A percentile compares a stretch with the other conserved stretches of the same genome.
phyloP scores from a whole-genome alignment of 495 filamentous ascomycete genomes.

The Daldinia loculata region DNA sequence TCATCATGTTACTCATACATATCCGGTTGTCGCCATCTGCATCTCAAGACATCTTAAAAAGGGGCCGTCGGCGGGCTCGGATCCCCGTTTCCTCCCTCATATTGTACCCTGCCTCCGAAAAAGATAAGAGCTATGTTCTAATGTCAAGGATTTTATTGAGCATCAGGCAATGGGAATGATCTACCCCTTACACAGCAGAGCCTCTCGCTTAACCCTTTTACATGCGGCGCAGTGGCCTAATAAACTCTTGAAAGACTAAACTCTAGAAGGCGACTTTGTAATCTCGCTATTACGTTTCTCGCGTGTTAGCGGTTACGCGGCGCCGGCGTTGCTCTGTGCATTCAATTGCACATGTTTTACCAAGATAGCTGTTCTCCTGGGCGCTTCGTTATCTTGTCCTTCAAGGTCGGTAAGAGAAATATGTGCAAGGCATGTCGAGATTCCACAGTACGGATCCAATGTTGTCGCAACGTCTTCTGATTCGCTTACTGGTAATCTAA shows the following conservation, averaged over 20 bases:
- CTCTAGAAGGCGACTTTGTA: not conserved
- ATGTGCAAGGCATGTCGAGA: slow-evolving; percentile 3
- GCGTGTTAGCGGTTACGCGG: slow-evolving; percentile 25
- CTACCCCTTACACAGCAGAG: slow-evolving; percentile 18
- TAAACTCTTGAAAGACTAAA: not conserved
- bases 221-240: not conserved
- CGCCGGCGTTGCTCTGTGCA: slow-evolving; percentile 17
- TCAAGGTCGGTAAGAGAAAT: slow-evolving; percentile 15
- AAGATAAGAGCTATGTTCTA: not conserved
- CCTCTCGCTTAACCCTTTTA: slow-evolving; percentile 7
- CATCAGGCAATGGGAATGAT: not conserved
- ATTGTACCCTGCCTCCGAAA: not conserved
- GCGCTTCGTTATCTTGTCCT: slow-evolving; percentile 36
- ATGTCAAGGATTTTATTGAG: not conserved
- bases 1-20: slow-evolving; percentile 32
- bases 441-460: slow-evolving; percentile 16
- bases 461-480: slow-evolving; percentile 20
- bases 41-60: slow-evolving; percentile 8
- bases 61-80: slow-evolving; percentile 10
- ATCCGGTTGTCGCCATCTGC: slow-evolving; percentile 25
- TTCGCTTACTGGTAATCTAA: slow-evolving; percentile 25
- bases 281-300: slow-evolving; percentile 11
- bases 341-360: slow-evolving; percentile 4
- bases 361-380: slow-evolving; percentile 17
- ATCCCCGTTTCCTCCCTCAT: not conserved